Percentiles rank a stretch among this genome's conserved stretches.
Evolutionary conservation across 805 yeast species (phyloP).

Genomic region (Kuraishia piskuri): DNA sequence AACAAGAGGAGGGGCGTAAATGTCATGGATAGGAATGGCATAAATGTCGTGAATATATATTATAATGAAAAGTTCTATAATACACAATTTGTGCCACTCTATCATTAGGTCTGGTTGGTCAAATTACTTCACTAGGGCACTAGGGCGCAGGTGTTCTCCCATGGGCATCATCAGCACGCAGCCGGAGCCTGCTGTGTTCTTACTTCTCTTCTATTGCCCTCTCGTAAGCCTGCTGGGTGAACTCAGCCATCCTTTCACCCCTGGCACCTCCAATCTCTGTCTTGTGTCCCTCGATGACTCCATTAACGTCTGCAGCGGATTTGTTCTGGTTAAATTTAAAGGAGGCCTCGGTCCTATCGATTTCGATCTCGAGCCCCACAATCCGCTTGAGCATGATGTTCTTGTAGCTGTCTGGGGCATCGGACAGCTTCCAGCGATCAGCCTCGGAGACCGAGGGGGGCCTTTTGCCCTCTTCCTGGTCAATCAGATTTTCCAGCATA

Average conservation of each 20-base stretch:
- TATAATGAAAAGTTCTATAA: too few species aligned
- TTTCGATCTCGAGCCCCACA: constrained; percentile 46
- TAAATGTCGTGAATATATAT: too few species aligned
- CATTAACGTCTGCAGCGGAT: constrained; percentile 35
- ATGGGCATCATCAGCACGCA: too few species aligned
- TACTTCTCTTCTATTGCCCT: background rate
- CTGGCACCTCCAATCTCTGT: background rate
- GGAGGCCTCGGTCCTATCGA: constrained; percentile 37
- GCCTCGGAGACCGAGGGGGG: constrained; percentile 12
- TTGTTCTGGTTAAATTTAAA: constrained; percentile 51
- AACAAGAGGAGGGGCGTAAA: too few species aligned
- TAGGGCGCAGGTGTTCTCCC: too few species aligned
- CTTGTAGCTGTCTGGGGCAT: constrained; percentile 45
- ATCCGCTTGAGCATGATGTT: constrained; percentile 37
- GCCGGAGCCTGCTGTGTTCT: background rate
- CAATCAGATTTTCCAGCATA: constrained; percentile 35
- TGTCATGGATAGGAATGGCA: too few species aligned
- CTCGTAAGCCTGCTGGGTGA: background rate
- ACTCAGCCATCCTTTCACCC: background rate
- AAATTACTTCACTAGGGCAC: too few species aligned
- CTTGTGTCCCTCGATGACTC: constrained; percentile 35
- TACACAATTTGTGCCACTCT: too few species aligned
- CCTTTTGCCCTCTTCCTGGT: constrained; percentile 36
- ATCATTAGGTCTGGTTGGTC: too few species aligned
- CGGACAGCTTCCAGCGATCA: constrained; percentile 43